Evolutionary conservation across 1,139 yeast genomes (phyloP).

Genomic region (Hyphopichia fennica): DNA sequence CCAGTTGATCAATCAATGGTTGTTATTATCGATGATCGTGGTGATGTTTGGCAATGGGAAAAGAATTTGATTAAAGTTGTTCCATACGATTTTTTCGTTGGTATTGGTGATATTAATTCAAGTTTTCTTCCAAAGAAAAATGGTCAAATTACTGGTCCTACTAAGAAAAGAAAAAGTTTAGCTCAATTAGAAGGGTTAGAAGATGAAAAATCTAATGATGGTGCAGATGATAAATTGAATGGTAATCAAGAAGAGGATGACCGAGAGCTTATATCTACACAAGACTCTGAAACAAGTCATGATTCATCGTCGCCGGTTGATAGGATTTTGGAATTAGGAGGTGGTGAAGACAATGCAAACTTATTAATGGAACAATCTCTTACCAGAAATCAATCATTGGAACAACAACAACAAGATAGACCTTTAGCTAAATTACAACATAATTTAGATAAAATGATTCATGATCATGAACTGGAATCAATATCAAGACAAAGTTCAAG

Average conservation of each 20-base stretch:
- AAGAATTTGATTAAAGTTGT: slow-evolving; percentile 86
- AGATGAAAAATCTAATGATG: slow-evolving; percentile 9
- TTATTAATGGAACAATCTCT: slow-evolving; percentile 53
- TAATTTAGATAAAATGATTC: slow-evolving; percentile 60
- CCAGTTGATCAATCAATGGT: slow-evolving; percentile 98
- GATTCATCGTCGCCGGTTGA: slow-evolving; percentile 47
- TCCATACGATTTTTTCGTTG: slow-evolving; percentile 94
- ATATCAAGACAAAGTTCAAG: slow-evolving; percentile 6
- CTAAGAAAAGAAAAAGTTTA: slow-evolving; percentile 58
- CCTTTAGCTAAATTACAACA: slow-evolving; percentile 84
- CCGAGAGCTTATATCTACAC: slow-evolving; percentile 13
- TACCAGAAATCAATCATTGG: slow-evolving; percentile 57
- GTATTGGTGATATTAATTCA: slow-evolving; percentile 96
- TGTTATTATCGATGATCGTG: slow-evolving; percentile 93
- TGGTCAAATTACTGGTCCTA: slow-evolving; percentile 69
- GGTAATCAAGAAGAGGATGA: slow-evolving; percentile 9
- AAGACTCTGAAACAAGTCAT: slow-evolving; percentile 6
- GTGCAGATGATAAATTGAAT: slow-evolving; percentile 12
- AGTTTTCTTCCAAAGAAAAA: slow-evolving; percentile 83
- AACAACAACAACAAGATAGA: slow-evolving; percentile 68
- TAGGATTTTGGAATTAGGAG: slow-evolving; percentile 47
- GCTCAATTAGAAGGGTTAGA: slow-evolving; percentile 47
- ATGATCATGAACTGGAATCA: slow-evolving; percentile 24
- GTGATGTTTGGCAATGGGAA: slow-evolving; percentile 99
- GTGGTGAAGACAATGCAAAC: slow-evolving; percentile 48